Percentiles rank a stretch among this genome's conserved stretches.
Conservation (phyloP, 108 stramenopile genomes). For the Skeletonema marinoi region DNA sequence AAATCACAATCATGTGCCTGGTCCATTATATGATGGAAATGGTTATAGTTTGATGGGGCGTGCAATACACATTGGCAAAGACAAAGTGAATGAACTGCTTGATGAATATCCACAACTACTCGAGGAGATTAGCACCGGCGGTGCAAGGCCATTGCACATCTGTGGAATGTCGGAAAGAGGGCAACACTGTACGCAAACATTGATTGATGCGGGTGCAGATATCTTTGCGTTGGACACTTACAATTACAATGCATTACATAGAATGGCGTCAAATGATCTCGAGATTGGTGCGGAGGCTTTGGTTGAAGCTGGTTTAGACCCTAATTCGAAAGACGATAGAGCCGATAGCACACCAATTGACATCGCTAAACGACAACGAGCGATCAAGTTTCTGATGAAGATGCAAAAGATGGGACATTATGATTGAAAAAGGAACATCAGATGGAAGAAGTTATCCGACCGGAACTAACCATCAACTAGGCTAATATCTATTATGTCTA, state of each 20-base stretch:
- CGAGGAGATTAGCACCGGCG: slow-evolving; percentile 80
- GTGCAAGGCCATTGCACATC: slow-evolving; percentile 85
- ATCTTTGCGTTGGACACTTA: slow-evolving; percentile 76
- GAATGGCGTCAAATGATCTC: slow-evolving; percentile 88
- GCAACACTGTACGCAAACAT: slow-evolving; percentile 52
- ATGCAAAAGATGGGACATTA: slow-evolving; percentile 67
- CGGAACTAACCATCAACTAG: too few relatives aligned
- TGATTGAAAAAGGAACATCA: slow-evolving; percentile 24
- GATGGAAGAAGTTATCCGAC: too few relatives aligned
- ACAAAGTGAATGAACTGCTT: slow-evolving; percentile 61
- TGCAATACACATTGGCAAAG: slow-evolving; percentile 33
- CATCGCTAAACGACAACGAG: slow-evolving; percentile 58
- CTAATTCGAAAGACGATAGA: slow-evolving; percentile 44
- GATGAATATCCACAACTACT: slow-evolving; percentile 60
- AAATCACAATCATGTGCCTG: slow-evolving; percentile 79
- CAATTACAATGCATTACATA: slow-evolving; percentile 79
- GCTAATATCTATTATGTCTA: too few relatives aligned
- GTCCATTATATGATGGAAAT: slow-evolving; percentile 79
- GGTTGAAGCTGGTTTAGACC: slow-evolving; percentile 62
- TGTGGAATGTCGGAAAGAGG: slow-evolving; percentile 75
- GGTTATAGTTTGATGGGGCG: slow-evolving; percentile 67
- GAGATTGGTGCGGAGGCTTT: slow-evolving; percentile 68
- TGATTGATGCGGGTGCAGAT: slow-evolving; percentile 72
- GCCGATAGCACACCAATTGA: slow-evolving; percentile 65
- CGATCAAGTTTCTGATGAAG: slow-evolving; percentile 65